Percentiles rank a stretch among this genome's conserved stretches.
phyloP scores from a whole-genome alignment of 176 grass and related monocot genomes.

The Hordeum marinum region DNA sequence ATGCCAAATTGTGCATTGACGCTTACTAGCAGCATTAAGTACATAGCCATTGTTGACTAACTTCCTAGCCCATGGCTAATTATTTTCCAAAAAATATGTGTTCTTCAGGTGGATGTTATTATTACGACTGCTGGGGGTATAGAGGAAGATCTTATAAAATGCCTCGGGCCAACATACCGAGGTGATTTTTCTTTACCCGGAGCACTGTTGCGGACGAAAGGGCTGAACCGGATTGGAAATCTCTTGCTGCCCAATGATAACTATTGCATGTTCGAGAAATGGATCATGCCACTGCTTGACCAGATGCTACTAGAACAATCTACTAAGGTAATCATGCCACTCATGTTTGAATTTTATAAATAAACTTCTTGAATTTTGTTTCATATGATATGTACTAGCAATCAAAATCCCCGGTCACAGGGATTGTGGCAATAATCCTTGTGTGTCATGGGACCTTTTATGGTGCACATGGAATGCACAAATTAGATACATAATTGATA shows the following conservation, averaged over 20 bases:
- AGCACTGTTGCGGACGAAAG: slow-evolving; percentile 64
- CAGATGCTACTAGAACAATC: slow-evolving; percentile 82
- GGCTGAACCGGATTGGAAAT: slow-evolving; percentile 92
- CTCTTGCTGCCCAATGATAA: slow-evolving; percentile 89
- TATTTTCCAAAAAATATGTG: neutral
- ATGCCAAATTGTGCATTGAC: no score
- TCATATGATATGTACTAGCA: neutral
- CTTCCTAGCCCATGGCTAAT: neutral
- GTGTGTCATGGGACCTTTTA: neutral
- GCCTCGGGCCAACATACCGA: slow-evolving; percentile 71
- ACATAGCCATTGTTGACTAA: neutral
- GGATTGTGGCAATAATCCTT: neutral
- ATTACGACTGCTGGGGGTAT: slow-evolving; percentile 95
- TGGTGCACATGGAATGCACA: neutral
- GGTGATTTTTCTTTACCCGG: slow-evolving; percentile 86
- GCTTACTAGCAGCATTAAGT: neutral
- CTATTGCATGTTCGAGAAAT: slow-evolving; percentile 97
- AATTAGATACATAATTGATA: neutral
- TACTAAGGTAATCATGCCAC: slow-evolving; percentile 39
- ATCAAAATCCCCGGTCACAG: neutral
- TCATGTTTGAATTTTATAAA: neutral
- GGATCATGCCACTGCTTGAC: slow-evolving; percentile 88
- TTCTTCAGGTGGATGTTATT: slow-evolving; percentile 82
- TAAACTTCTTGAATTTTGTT: neutral
- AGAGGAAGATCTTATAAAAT: slow-evolving; percentile 98